Percentiles rank a stretch among this genome's conserved stretches.
Conservation (phyloP, 768 basidiomycete species). For the Mycena albidolilacea region DNA sequence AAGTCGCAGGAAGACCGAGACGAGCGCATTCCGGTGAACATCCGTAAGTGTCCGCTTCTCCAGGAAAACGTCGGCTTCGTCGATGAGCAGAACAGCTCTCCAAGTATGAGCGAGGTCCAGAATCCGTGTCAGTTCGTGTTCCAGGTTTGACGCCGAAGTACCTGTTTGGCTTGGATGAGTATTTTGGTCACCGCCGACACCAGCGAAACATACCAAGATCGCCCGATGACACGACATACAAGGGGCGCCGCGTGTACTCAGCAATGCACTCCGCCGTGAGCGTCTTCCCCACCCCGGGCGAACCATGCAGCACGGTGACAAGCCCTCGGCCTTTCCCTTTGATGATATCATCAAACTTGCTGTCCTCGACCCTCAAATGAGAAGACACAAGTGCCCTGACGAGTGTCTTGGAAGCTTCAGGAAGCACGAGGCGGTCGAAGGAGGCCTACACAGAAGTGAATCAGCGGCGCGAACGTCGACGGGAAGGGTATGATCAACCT, state of each 20-base stretch:
- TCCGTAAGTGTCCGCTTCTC: constrained; percentile 40
- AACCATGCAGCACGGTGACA: constrained; percentile 33
- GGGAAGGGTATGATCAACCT: constrained; percentile 11
- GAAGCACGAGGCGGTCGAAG: constrained; percentile 34
- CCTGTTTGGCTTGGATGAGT: constrained; percentile 1
- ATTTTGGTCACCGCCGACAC: neutral
- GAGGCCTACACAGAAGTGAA: constrained; percentile 10
- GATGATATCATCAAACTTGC: constrained; percentile 38
- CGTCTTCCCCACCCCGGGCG: constrained; percentile 41
- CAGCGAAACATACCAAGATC: constrained; percentile 39
- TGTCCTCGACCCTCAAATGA: constrained; percentile 22
- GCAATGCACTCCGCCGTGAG: constrained; percentile 44
- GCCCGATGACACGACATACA: constrained; percentile 41
- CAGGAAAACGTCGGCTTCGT: constrained; percentile 46
- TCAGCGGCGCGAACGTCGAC: neutral
- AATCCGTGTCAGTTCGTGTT: constrained; percentile 32
- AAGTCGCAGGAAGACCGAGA: constrained; percentile 41
- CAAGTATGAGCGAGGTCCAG: constrained; percentile 41
- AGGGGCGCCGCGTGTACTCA: constrained; percentile 39
- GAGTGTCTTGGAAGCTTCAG: constrained; percentile 28
- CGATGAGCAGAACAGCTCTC: constrained; percentile 43
- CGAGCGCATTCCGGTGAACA: constrained; percentile 41
- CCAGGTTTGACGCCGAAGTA: constrained; percentile 31
- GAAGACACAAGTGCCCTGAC: constrained; percentile 30
- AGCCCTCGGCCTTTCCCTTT: constrained; percentile 39